phyloP scores from a whole-genome alignment of 495 filamentous ascomycete species.

The Aspergillus hancockii region DNA sequence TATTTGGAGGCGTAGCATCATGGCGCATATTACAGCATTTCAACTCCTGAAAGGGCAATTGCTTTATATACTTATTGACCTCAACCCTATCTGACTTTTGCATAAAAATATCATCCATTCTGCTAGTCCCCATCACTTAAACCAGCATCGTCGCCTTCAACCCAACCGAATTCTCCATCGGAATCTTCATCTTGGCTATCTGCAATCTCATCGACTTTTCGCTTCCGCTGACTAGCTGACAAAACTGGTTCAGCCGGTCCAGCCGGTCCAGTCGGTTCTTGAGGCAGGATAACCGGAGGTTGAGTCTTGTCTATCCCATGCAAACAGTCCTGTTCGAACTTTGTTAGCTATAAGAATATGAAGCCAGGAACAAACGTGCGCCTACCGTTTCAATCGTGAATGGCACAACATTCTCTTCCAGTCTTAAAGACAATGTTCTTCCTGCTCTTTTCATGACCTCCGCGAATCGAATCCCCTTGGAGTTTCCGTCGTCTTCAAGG shows the following conservation, averaged over 20 bases:
- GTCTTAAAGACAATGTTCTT: slow-evolving; percentile 29
- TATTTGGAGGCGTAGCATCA: no score
- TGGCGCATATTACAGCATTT: no score
- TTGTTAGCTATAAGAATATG: background rate
- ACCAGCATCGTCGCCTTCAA: slow-evolving; percentile 21
- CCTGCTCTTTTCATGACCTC: slow-evolving; percentile 49
- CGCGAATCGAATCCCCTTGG: slow-evolving; percentile 33
- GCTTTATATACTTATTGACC: no score
- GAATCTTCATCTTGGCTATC: slow-evolving; percentile 53
- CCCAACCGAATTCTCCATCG: slow-evolving; percentile 40
- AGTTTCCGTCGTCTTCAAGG: slow-evolving; percentile 13
- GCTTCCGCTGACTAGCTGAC: slow-evolving; percentile 33
- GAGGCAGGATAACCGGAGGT: background rate
- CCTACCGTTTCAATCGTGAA: slow-evolving; percentile 45
- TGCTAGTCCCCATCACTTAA: slow-evolving; percentile 3
- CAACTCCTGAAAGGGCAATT: background rate
- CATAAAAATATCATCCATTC: background rate
- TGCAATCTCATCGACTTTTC: slow-evolving; percentile 52
- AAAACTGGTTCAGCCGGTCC: background rate
- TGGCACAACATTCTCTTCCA: slow-evolving; percentile 36
- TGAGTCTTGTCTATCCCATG: background rate
- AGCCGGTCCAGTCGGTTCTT: background rate
- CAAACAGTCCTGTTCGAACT: slow-evolving; percentile 32
- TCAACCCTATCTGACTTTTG: background rate
- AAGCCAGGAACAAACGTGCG: background rate